These are phyloP conservation scores for Pseudogymnoascus sp. DNA, from an alignment of 2,329 filamentous ascomycete species.

Conservation along the genomic window DNA sequence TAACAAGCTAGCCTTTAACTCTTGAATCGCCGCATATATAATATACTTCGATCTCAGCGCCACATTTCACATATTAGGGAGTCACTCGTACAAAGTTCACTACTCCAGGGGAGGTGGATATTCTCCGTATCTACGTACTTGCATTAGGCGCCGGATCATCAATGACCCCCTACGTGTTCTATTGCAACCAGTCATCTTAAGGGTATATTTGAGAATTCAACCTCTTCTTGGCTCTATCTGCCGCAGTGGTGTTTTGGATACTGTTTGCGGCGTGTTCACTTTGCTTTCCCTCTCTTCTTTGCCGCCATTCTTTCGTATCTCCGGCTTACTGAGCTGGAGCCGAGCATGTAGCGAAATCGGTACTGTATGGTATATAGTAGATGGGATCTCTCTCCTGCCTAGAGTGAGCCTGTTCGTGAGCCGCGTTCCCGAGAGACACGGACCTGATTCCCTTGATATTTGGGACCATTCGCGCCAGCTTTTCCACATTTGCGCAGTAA, in stretches of 20 bases:
- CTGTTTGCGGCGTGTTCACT: slow-evolving; percentile 23
- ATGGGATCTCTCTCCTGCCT: slow-evolving; percentile 16
- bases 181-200: slow-evolving; percentile 15
- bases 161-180: slow-evolving; percentile 25
- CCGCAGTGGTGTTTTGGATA: slow-evolving; percentile 20
- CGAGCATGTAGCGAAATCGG: slow-evolving; percentile 18
- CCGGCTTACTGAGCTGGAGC: slow-evolving; percentile 22
- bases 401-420: slow-evolving; percentile 27
- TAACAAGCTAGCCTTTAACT: neutral
- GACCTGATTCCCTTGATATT: slow-evolving; percentile 39
- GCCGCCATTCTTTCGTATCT: slow-evolving; percentile 25
- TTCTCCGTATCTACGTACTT: slow-evolving; percentile 23
- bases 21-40: neutral
- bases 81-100: slow-evolving; percentile 27
- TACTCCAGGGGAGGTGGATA: slow-evolving; percentile 27
- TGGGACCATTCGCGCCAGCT: slow-evolving; percentile 40
- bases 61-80: slow-evolving; percentile 27
- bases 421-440: slow-evolving; percentile 37
- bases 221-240: neutral
- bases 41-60: slow-evolving; percentile 16
- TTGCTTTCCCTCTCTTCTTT: slow-evolving; percentile 26
- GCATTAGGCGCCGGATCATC: too few relatives aligned
- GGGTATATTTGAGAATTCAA: neutral
- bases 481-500: slow-evolving; percentile 39
- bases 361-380: slow-evolving; percentile 21